Evolutionary conservation across 75 land plant species (phyloP).

Genomic region (Cupressus sempervirens): DNA sequence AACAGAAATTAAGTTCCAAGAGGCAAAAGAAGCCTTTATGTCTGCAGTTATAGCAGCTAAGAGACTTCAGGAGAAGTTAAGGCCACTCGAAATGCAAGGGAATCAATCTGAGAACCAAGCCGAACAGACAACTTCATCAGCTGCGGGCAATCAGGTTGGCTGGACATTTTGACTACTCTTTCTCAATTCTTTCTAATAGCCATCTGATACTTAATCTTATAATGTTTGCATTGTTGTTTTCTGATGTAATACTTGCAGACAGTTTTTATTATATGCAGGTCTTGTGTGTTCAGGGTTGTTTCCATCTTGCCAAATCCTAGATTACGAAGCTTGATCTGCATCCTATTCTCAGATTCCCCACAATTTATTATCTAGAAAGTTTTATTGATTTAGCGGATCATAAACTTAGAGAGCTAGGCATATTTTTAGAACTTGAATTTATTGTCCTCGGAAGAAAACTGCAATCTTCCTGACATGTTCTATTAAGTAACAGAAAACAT

Average conservation of each 20-base stretch:
- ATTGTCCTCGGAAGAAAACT: not conserved
- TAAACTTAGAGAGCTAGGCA: not conserved
- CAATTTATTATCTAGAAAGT: not conserved
- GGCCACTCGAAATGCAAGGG: not conserved
- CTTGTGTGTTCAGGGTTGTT: not conserved
- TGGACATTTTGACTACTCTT: not conserved
- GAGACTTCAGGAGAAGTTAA: conserved; percentile 12
- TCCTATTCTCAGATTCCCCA: not conserved
- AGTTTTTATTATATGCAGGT: not conserved
- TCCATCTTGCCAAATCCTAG: not conserved
- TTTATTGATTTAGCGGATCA: not conserved
- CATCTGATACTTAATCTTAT: not conserved
- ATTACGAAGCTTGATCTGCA: not conserved
- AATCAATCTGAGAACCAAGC: conserved; percentile 5
- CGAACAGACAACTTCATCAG: not conserved
- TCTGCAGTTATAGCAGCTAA: conserved; percentile 11
- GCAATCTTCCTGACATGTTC: not conserved
- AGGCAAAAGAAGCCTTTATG: conserved; percentile 14
- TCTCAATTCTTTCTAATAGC: not conserved
- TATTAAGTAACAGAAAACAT: not conserved
- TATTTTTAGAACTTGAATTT: not conserved
- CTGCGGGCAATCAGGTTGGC: not conserved
- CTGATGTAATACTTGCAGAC: not conserved
- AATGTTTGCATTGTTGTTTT: not conserved
- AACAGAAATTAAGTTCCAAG: conserved; percentile 6